phyloP scores from a whole-genome alignment of 805 yeast genomes.

The Maudiozyma pseudohumilis region DNA sequence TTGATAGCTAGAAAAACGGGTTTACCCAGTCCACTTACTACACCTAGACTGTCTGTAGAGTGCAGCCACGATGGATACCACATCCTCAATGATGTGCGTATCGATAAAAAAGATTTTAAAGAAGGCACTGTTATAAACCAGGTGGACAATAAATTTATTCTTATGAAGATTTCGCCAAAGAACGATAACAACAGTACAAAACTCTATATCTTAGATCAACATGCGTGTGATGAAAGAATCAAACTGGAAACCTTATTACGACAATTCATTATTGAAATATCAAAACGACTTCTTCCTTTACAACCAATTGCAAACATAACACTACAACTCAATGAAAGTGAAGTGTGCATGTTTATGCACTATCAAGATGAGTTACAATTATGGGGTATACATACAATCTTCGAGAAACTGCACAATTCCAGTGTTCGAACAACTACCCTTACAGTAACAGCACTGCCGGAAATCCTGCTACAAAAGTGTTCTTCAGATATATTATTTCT shows the following conservation, averaged over 20 bases:
- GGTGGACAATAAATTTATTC: conserved; percentile 53
- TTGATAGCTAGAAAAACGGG: too few relatives aligned
- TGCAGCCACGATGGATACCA: too few relatives aligned
- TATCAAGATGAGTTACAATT: conserved; percentile 22
- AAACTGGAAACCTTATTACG: conserved; percentile 43
- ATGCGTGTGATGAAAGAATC: conserved; percentile 75
- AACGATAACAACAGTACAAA: conserved; percentile 5
- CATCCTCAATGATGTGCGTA: too few relatives aligned
- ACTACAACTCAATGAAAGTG: conserved; percentile 21
- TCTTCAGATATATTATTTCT: conserved; percentile 26
- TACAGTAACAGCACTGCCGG: too few relatives aligned
- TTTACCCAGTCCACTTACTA: too few relatives aligned
- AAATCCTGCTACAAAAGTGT: conserved; percentile 30
- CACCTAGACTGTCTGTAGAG: too few relatives aligned
- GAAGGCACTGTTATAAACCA: conserved; percentile 40
- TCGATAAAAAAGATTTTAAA: conserved; percentile 13
- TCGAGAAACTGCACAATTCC: too few relatives aligned
- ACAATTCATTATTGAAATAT: conserved; percentile 28
- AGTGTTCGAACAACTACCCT: too few relatives aligned
- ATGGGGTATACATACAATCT: conserved; percentile 36
- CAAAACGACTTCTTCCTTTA: conserved; percentile 12
- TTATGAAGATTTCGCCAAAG: conserved; percentile 27
- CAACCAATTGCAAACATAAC: conserved; percentile 10
- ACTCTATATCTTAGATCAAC: conserved; percentile 58
- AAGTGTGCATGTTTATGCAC: conserved; percentile 26